Base-by-base conservation (phyloP, 139 green algal genomes). In the Picochlorum sp. region DNA sequence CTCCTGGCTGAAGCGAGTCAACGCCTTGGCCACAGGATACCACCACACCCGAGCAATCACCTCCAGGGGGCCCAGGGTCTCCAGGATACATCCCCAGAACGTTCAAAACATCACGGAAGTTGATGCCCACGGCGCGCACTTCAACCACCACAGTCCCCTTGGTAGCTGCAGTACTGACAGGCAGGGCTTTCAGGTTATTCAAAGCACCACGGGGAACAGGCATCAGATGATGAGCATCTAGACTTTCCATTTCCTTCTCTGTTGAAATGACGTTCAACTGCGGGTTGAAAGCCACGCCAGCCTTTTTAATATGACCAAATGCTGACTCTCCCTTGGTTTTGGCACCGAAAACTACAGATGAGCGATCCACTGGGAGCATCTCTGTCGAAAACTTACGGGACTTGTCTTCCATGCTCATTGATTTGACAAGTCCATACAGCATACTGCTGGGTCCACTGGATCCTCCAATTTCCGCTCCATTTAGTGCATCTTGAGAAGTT, bases 71-170 rank as follows among this genome's bases (percentile, higher is more conserved):
- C 0, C 72, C 72, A n/a, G 66, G 66, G 58, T 78, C 71, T 8
- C 79, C 79, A 11, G 80, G 75, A 68, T 87, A 86, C 77, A 85
- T 87, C 23, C 71, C 81, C 49, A 87, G 63, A 26, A 87, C 74
- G 57, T 86, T 86, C 26, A 86, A 76, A 32, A 86, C 75, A 30
- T 86, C 79, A 32, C 79, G 57, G 70, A 86, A 86, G 64, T 86
- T 86, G 50, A 86, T 58, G 8, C 80, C 81, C 24, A 86, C 70
- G 10, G 72, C 78, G 47, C 50, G 62, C 5, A 87, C 81, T 4
- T 45, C 61, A 47, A 88, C 63, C 38, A 63, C 49, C 54, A 82
- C 47, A 28, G 65, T 50, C n/a, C 64, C 76, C 23, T 69, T 41
- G 14, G 62, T 45, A 49, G 20, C 11, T 38, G 6, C 11, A 38